Percentiles rank a stretch among this genome's conserved stretches.
These are phyloP conservation scores for Luvunga scandens DNA, from an alignment of 345 rosid species.

Conservation along the genomic window DNA sequence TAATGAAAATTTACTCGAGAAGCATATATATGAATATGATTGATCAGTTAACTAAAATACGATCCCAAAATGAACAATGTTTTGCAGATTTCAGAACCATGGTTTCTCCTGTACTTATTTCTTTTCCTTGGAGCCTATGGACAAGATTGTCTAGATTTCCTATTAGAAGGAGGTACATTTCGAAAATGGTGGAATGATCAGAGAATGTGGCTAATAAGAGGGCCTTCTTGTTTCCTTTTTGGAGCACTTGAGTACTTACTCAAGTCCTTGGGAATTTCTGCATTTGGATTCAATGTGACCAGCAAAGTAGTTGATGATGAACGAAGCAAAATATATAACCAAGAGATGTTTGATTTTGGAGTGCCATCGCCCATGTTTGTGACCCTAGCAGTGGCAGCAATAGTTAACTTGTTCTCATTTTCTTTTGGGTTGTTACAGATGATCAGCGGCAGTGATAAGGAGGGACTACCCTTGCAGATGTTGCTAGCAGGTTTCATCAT, in stretches of 20 bases:
- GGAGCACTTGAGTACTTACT: conserved; percentile 44
- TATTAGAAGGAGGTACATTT: conserved; percentile 41
- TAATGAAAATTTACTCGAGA: not conserved
- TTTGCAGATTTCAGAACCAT: conserved; percentile 49
- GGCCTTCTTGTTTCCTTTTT: conserved; percentile 39
- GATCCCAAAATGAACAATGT: not conserved
- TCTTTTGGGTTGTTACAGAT: conserved; percentile 22
- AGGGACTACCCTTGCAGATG: conserved; percentile 35
- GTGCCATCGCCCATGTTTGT: conserved; percentile 54
- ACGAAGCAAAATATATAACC: conserved; percentile 50
- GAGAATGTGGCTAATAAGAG: conserved; percentile 55
- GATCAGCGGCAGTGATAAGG: conserved; percentile 10
- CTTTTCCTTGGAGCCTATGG: conserved; percentile 58
- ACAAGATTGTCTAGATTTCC: conserved; percentile 43
- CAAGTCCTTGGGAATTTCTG: conserved; percentile 42
- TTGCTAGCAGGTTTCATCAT: conserved; percentile 38
- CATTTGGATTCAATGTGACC: conserved; percentile 51
- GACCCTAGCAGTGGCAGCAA: conserved; percentile 38
- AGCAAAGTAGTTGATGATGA: conserved; percentile 53
- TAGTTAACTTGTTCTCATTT: conserved; percentile 48
- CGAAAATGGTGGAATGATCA: conserved; percentile 77
- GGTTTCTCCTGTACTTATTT: conserved; percentile 61
- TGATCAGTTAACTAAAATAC: not conserved
- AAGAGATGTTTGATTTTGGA: conserved; percentile 62
- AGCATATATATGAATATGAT: not conserved